Evolutionary conservation across 2,329 filamentous ascomycete genomes (phyloP).

Genomic region (Lachnum nothofagi): DNA sequence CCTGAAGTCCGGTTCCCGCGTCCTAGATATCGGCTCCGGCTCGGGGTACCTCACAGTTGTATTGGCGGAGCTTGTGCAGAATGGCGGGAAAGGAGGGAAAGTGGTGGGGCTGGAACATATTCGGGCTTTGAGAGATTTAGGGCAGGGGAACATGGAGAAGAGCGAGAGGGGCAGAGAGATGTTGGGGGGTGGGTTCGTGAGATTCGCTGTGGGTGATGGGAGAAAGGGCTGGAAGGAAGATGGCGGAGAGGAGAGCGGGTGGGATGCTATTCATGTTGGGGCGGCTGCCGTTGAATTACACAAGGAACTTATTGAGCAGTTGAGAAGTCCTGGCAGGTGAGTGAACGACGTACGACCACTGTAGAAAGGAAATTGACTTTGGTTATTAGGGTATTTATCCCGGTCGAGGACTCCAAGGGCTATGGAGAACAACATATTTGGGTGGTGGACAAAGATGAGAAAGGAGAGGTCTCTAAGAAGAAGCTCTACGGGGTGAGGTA

Average conservation of each 20-base stretch:
- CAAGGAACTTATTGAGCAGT: conserved; percentile 65
- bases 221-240: conserved; percentile 56
- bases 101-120: conserved; percentile 77
- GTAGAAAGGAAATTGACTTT: conserved; percentile 7
- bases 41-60: conserved; percentile 85
- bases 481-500: conserved; percentile 68
- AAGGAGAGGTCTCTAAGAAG: conserved; percentile 56
- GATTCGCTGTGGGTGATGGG: conserved; percentile 72
- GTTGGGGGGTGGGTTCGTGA: conserved; percentile 59
- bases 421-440: conserved; percentile 58
- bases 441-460: conserved; percentile 65
- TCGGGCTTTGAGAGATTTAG: conserved; percentile 54
- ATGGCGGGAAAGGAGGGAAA: conserved; percentile 27
- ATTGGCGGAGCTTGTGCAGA: conserved; percentile 56
- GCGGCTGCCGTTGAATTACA: conserved; percentile 76
- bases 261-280: conserved; percentile 94
- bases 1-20: conserved; percentile 46
- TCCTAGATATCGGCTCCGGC: conserved; percentile 71
- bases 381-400: conserved; percentile 62
- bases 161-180: conserved; percentile 53
- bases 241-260: conserved; percentile 49
- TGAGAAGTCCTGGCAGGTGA: conserved; percentile 68
- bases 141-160: conserved; percentile 61
- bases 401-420: conserved; percentile 53
- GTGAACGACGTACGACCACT: conserved; percentile 6